Conservation (phyloP, 1,284 basidiomycete genomes). For the Phenoliferia sp. region DNA sequence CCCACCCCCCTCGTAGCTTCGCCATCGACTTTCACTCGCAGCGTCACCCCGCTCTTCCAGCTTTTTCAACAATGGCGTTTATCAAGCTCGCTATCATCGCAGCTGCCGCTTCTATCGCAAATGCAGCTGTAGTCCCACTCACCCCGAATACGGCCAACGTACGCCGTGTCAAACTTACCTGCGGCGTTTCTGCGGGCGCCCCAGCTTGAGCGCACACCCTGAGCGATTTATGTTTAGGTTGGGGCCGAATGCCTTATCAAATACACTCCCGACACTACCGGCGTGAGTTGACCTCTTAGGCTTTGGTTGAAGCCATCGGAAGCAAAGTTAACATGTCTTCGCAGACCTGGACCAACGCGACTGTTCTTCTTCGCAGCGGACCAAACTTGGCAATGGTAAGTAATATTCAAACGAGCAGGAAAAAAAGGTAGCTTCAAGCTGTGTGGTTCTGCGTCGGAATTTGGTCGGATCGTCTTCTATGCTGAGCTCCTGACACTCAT, state of each 20-base stretch:
- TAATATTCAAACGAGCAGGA: not conserved
- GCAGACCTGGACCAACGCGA: constrained; percentile 15
- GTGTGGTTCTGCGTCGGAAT: not conserved
- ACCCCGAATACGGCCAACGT: too few species aligned
- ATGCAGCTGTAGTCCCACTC: too few species aligned
- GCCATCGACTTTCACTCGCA: too few species aligned
- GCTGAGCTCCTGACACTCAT: too few species aligned
- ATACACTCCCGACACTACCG: constrained; percentile 23
- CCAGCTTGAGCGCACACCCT: too few species aligned
- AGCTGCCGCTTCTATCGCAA: too few species aligned
- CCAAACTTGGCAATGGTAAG: not conserved
- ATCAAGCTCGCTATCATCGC: too few species aligned
- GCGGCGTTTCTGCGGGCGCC: too few species aligned
- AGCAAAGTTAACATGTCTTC: not conserved
- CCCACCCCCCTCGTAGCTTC: too few species aligned
- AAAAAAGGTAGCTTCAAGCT: not conserved
- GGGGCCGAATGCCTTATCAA: constrained; percentile 14
- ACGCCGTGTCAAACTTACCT: too few species aligned
- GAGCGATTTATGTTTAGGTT: not conserved
- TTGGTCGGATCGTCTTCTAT: not conserved
- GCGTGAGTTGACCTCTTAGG: not conserved
- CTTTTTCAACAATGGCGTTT: too few species aligned
- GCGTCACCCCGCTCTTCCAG: too few species aligned
- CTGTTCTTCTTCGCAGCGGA: constrained; percentile 59
- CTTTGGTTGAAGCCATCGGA: not conserved